Conservation (phyloP, 2,329 filamentous ascomycete species). For the Penicillium sumatraense region DNA sequence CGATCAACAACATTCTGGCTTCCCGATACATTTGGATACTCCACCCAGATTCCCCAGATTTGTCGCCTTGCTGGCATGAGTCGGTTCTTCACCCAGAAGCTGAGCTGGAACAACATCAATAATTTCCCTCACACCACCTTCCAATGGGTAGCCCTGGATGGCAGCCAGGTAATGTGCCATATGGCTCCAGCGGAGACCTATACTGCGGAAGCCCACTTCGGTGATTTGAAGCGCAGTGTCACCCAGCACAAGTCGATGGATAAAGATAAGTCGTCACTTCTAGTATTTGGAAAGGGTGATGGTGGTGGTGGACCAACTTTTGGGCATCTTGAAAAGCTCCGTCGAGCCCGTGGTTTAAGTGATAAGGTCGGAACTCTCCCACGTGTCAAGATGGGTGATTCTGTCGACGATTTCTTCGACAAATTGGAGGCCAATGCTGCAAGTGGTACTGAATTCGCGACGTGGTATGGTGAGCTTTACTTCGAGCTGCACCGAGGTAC, state of each 20-base stretch:
- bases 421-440: constrained; percentile 77
- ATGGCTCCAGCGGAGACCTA: constrained; percentile 97
- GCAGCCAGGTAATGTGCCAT: constrained; percentile 94
- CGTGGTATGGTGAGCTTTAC: constrained; percentile 98
- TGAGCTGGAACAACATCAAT: constrained; percentile 99
- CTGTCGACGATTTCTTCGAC: constrained; percentile 94
- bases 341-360: constrained; percentile 86
- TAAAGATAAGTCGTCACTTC: constrained; percentile 83
- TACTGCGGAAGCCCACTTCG: constrained; percentile 91
- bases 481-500: constrained; percentile 97
- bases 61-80: constrained; percentile 95
- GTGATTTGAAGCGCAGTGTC: constrained; percentile 87
- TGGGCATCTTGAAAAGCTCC: constrained; percentile 91
- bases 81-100: constrained; percentile 95
- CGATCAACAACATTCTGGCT: constrained; percentile 95
- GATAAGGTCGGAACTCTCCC: constrained; percentile 84
- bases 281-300: constrained; percentile 96
- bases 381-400: constrained; percentile 83
- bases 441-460: constrained; percentile 73
- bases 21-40: constrained; percentile 97
- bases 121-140: constrained; percentile 98
- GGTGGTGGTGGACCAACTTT: constrained; percentile 94
- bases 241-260: constrained; percentile 95
- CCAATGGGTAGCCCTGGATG: constrained; percentile 96
- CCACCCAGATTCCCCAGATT: constrained; percentile 88